Base-by-base conservation (phyloP, 169 alveolate species). In the Theileria sp. region DNA sequence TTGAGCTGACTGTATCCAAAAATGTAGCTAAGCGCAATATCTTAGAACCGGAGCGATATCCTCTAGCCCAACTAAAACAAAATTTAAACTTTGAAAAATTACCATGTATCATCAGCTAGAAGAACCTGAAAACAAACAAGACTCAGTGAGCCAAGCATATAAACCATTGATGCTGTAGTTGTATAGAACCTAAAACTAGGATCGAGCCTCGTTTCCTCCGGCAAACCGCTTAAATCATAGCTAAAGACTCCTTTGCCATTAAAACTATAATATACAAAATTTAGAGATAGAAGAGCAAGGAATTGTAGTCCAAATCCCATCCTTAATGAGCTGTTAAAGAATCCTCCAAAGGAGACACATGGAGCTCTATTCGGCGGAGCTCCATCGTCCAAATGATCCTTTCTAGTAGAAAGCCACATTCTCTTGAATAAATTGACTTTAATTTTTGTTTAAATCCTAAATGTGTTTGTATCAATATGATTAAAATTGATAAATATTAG, bases 31-130 rank as follows among this genome's bases (percentile, higher is more conserved):
- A 76, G 65, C 96, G 86, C 61, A 95, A 80, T 54, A 95, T 93
- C 88, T 95, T 95, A 72, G 97, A 93, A 25, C 98, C 98, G 21
- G 98, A 94, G 70, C 97, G 95, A 86, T 95, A 95, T 32, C 98
- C 98, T 86, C 98, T 88, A 66, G 98, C 97, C 97, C 97, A 95
- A 82, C 97, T 92, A 88, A 60, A 70, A 64, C 50, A 60, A 60
- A 23, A 26, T 77, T 51, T 79, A 7, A 15, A 7, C 26, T 17
- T 21, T n/a, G 10, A 54, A 15, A 3, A 64, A 80, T 49, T 79
- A 92, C 95, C 96, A 94, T 26, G 98, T 93, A 71, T 95, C 98
- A 73, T 95, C 98, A 15, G 98, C 98, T 21, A 94, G 91, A 56
- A 95, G 89, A 28, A 94, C 94, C 88, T 95, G 98, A 85, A 95